Conservation (phyloP, 2,329 filamentous ascomycete genomes). For the Colletotrichum endophyticum region DNA sequence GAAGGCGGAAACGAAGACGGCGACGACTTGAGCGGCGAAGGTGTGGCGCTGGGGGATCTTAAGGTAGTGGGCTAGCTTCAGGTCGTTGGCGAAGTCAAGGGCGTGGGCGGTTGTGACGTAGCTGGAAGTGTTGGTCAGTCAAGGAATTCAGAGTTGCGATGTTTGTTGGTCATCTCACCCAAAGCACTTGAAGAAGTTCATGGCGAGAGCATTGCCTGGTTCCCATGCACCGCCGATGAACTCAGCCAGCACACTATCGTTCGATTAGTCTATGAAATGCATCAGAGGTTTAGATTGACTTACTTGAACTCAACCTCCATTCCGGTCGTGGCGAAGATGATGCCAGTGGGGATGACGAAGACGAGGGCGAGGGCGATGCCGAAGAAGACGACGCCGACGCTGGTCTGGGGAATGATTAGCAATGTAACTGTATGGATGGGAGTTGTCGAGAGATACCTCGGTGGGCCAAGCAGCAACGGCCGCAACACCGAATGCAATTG, state of each 20-base stretch:
- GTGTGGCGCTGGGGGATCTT: slow-evolving; percentile 44
- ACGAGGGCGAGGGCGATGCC: slow-evolving; percentile 44
- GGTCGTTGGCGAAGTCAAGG: slow-evolving; percentile 37
- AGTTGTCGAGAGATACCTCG: not conserved
- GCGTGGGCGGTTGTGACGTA: slow-evolving; percentile 39
- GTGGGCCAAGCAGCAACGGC: slow-evolving; percentile 45
- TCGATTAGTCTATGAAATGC: not conserved
- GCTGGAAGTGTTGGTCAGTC: not conserved
- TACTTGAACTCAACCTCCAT: slow-evolving; percentile 32
- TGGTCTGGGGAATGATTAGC: slow-evolving; percentile 32
- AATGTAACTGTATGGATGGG: fast-evolving
- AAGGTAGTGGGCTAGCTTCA: slow-evolving; percentile 48
- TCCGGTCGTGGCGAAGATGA: slow-evolving; percentile 48
- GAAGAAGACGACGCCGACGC: slow-evolving; percentile 46
- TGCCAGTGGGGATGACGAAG: slow-evolving; percentile 49
- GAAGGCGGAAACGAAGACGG: slow-evolving; percentile 37
- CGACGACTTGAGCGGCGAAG: slow-evolving; percentile 39
- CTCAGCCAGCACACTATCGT: slow-evolving; percentile 14
- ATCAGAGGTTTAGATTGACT: not conserved
- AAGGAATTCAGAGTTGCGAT: too few species aligned
- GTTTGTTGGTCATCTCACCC: slow-evolving; percentile 18
- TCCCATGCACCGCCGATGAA: slow-evolving; percentile 17
- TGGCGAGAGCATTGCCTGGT: slow-evolving; percentile 5
- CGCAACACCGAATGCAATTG: slow-evolving; percentile 37
- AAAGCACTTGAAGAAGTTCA: slow-evolving; percentile 26